Evolutionary conservation across 176 grass and related monocot species (phyloP).

Genomic region (Chrysopogon serrulatus): DNA sequence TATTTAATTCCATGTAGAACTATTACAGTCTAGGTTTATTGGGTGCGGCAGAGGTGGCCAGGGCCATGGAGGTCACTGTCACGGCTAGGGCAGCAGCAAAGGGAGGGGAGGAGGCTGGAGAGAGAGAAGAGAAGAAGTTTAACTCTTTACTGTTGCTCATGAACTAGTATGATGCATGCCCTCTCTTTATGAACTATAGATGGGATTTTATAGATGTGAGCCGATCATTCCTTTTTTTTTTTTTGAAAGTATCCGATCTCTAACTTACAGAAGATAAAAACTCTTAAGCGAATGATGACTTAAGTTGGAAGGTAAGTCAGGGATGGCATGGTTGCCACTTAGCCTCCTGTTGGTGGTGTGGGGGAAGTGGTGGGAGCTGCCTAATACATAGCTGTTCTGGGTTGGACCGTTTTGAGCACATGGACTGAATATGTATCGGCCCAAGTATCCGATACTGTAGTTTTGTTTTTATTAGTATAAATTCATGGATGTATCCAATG

Average conservation of each 20-base stretch:
- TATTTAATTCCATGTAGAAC: not conserved
- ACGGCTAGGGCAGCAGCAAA: not conserved
- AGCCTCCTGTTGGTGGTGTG: not conserved
- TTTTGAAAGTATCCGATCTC: too few species aligned
- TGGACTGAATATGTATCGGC: not conserved
- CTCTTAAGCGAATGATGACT: not conserved
- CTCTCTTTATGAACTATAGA: not conserved
- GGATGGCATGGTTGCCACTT: not conserved
- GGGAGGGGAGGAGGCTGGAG: not conserved
- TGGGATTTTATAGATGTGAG: not conserved
- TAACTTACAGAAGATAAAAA: not conserved
- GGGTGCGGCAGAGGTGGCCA: not conserved
- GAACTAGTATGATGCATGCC: not conserved
- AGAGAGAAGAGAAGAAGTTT: not conserved
- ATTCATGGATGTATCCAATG: not conserved
- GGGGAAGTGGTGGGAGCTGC: not conserved
- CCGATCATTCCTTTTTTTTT: not conserved
- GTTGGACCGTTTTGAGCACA: not conserved
- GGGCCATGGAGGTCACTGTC: not conserved
- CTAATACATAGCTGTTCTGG: not conserved
- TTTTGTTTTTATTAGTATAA: not conserved
- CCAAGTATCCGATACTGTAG: not conserved
- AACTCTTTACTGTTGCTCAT: not conserved
- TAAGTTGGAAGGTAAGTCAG: not conserved
- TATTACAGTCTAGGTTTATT: not conserved